These are phyloP conservation scores for Perilla frutescens DNA, from an alignment of 257 asterid genomes.

Conservation along the genomic window DNA sequence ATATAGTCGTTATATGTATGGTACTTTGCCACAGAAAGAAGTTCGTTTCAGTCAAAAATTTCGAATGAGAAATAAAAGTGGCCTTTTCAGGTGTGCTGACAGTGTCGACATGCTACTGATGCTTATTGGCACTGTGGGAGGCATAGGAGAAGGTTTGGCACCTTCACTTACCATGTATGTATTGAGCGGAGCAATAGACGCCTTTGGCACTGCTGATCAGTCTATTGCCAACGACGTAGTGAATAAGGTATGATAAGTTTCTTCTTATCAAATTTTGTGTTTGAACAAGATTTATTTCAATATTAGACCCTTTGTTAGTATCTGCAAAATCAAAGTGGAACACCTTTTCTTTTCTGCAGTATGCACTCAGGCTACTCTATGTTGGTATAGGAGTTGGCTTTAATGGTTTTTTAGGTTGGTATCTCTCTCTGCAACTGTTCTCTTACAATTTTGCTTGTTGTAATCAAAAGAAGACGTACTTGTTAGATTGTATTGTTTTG, in stretches of 20 bases:
- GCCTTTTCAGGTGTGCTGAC: conserved; percentile 48
- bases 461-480: too few species aligned
- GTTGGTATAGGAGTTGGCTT: conserved; percentile 45
- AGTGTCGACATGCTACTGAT: conserved; percentile 40
- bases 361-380: conserved; percentile 47
- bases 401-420: conserved; percentile 38
- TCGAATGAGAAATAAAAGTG: conserved; percentile 33
- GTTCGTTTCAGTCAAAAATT: neutral
- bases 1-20: too few species aligned
- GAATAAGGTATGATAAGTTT: conserved; percentile 35
- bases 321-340: too few species aligned
- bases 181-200: conserved; percentile 51
- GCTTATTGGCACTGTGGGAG: conserved; percentile 38
- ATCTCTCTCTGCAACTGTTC: neutral
- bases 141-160: conserved; percentile 46
- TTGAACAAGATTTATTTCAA: too few species aligned
- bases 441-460: neutral
- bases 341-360: conserved; percentile 36
- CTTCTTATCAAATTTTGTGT: too few species aligned
- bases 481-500: neutral
- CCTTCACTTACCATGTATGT: conserved; percentile 42
- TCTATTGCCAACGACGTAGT: conserved; percentile 37
- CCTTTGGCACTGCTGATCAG: conserved; percentile 44
- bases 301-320: too few species aligned
- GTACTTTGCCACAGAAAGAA: too few species aligned